Evolutionary conservation across 2,329 filamentous ascomycete genomes (phyloP), one percentile per base, ranked within the genome.

Genomic region (Zasmidium cellare): DNA sequence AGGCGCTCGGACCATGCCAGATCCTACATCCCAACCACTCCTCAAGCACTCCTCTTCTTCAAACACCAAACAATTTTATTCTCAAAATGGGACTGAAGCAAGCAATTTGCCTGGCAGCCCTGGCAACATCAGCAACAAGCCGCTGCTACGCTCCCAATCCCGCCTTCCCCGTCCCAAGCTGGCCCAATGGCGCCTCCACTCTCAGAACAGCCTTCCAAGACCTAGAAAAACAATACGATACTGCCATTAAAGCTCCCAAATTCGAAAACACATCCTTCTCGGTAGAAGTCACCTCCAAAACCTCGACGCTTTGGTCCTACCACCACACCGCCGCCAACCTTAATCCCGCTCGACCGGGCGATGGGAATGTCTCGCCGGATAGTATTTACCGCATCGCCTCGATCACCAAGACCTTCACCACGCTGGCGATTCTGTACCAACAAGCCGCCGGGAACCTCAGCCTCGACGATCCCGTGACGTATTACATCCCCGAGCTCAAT

Each of bases 341-440:
- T 5, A 76, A 77, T 58, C 53, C 62, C 3, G 71, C 71, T 1
- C 71, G 75, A 1, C 73, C 72, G 5, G 75, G 75, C 35, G 69
- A 71, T 35, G 65, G 64, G 0, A 41, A 69, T 25, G 73, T 78
- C 35, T 72, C 74, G 35, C 69, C 71, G 11, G 68, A 76, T 46
- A 76, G 74, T 23, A 59, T 75, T 2, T 79, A 78, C 59, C 71
- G 76, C n/a, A 69, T 74, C 12, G 71, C 71, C 3, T 69, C 65
- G 2, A 67, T 71, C 53, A 77, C 76, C 5, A 79, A 79, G 55
- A 67, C 84, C 2, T 67, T 83, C 55, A 78, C 82, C 1, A 76
- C 77, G 1, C 76, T 86, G 50, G 80, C 81, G 2, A 75, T 78
- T 2, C 66, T 86, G 12, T 79, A 84, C 53, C 80, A 81, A 51